Percentiles rank a stretch among this genome's conserved stretches.
phyloP scores from a whole-genome alignment of 345 rosid species.

The Zanthoxylum bungeanum region DNA sequence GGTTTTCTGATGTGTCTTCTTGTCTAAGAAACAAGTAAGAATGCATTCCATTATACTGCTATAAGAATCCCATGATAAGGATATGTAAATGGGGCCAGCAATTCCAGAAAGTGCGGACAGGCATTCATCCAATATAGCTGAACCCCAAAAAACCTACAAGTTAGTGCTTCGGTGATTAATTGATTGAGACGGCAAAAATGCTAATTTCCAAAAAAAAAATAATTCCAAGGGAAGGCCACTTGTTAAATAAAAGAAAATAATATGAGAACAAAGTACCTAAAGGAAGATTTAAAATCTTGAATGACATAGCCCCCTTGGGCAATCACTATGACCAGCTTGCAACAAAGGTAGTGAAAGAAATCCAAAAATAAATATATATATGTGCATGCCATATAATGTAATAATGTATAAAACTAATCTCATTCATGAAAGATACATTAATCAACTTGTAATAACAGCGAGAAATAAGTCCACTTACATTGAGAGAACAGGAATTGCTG shows the following conservation, averaged over 20 bases:
- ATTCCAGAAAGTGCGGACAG: neutral
- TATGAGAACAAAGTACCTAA: neutral
- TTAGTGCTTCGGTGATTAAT: neutral
- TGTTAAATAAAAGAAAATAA: neutral
- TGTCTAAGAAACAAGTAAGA: neutral
- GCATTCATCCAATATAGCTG: neutral
- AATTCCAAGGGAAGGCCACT: neutral
- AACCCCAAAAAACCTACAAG: neutral
- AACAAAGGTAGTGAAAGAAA: neutral
- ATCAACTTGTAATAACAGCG: conserved; percentile 15
- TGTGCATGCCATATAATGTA: too few relatives aligned
- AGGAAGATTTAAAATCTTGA: neutral
- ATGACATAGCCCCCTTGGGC: neutral
- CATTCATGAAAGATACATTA: neutral
- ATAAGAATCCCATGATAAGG: neutral
- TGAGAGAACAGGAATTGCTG: conserved; percentile 98
- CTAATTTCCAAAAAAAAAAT: neutral
- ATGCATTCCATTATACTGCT: neutral
- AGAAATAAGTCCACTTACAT: conserved; percentile 58
- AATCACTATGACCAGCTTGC: neutral
- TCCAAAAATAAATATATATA: too few relatives aligned
- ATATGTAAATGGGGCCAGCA: neutral
- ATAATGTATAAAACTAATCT: neutral
- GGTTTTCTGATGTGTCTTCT: neutral
- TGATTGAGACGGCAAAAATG: neutral